phyloP scores from a whole-genome alignment of 2,329 filamentous ascomycete species.

The Cercospora sp. region DNA sequence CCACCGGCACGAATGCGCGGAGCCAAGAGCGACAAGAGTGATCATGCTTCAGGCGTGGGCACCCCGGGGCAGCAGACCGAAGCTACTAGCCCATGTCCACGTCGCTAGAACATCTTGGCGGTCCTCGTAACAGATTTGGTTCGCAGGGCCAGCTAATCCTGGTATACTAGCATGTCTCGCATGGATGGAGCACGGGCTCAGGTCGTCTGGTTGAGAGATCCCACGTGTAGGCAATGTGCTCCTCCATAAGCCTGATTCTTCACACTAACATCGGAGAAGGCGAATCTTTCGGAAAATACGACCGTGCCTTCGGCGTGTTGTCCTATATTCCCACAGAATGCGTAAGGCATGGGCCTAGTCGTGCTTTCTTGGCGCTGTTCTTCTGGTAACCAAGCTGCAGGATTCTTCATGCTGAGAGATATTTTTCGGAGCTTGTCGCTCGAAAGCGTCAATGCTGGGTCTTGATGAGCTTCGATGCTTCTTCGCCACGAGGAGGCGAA shows the following conservation, averaged over 20 bases:
- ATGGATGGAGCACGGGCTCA: neutral
- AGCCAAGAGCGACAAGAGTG: slow-evolving; percentile 10
- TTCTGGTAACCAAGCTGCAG: neutral
- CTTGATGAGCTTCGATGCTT: neutral
- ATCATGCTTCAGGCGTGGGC: slow-evolving; percentile 8
- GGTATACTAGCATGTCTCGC: slow-evolving; percentile 4
- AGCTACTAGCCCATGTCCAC: slow-evolving; percentile 7
- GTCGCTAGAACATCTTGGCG: slow-evolving; percentile 1
- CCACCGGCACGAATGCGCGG: neutral
- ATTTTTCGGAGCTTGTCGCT: neutral
- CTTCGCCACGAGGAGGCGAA: neutral
- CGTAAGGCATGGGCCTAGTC: neutral
- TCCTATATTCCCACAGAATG: neutral
- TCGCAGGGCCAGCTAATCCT: slow-evolving; percentile 6
- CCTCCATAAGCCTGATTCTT: neutral
- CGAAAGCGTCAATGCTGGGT: neutral
- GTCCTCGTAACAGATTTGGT: neutral
- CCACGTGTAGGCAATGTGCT: slow-evolving; percentile 4
- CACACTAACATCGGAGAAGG: slow-evolving; percentile 7
- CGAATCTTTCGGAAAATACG: neutral
- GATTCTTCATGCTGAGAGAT: neutral
- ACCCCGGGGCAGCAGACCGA: slow-evolving; percentile 1
- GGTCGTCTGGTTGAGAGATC: neutral
- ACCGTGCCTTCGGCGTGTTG: neutral
- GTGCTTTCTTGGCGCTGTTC: neutral